Conservation (phyloP, 768 basidiomycete genomes). For the Megacollybia marginata region DNA sequence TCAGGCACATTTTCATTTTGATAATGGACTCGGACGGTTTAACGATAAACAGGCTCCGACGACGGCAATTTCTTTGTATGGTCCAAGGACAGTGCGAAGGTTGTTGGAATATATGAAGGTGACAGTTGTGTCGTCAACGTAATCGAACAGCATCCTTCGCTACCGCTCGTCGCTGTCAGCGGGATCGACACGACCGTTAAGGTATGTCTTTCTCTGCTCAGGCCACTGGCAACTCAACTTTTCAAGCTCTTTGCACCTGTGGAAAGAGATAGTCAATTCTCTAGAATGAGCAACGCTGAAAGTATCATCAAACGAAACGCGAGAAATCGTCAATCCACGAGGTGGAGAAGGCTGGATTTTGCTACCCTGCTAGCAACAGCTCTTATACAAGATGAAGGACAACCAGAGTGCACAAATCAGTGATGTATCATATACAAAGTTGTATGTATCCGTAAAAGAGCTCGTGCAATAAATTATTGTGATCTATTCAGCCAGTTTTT, state of each 20-base stretch:
- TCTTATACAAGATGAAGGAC: slow-evolving; percentile 14
- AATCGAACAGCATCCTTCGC: slow-evolving; percentile 73
- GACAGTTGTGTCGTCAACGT: slow-evolving; percentile 80
- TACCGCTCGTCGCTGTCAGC: slow-evolving; percentile 79
- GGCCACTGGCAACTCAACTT: not conserved
- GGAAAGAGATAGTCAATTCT: slow-evolving; percentile 39
- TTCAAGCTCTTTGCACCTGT: slow-evolving; percentile 61
- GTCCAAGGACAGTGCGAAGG: slow-evolving; percentile 56
- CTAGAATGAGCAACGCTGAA: slow-evolving; percentile 43
- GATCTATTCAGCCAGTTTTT: slow-evolving; percentile 19
- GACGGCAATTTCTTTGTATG: slow-evolving; percentile 87
- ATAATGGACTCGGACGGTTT: no score
- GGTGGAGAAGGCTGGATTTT: slow-evolving; percentile 16
- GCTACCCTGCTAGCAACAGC: slow-evolving; percentile 16
- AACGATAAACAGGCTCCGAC: slow-evolving; percentile 44
- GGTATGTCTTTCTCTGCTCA: slow-evolving; percentile 28
- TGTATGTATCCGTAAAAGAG: no score
- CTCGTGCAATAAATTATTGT: no score
- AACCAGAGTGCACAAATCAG: slow-evolving; percentile 13
- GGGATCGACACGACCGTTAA: slow-evolving; percentile 86
- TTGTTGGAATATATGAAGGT: slow-evolving; percentile 79
- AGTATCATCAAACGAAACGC: slow-evolving; percentile 52
- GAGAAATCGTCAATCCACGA: slow-evolving; percentile 16
- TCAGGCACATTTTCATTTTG: slow-evolving; percentile 32
- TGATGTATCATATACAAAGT: not conserved